Conservation (phyloP, 2,329 filamentous ascomycete species). For the Triangularia setosa region DNA sequence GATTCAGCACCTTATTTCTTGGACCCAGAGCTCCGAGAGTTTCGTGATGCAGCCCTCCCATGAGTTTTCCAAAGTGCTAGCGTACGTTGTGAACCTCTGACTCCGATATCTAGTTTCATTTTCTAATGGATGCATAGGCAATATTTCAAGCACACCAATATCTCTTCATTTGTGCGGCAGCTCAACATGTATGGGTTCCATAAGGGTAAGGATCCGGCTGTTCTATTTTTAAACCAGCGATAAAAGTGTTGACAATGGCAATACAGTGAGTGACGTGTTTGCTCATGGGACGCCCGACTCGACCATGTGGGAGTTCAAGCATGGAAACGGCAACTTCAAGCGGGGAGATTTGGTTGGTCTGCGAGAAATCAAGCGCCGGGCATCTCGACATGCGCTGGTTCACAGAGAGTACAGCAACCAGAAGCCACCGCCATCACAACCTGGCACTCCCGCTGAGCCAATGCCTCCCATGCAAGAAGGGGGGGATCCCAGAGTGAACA, state of each 20-base stretch:
- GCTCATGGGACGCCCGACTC: constrained; percentile 92
- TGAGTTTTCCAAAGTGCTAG: constrained; percentile 96
- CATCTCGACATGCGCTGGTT: constrained; percentile 87
- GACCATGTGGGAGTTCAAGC: constrained; percentile 97
- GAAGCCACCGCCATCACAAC: constrained; percentile 72
- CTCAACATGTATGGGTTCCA: constrained; percentile 99
- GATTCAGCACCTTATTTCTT: constrained; percentile 94
- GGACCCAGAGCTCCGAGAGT: constrained; percentile 90
- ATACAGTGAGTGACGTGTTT: constrained; percentile 94
- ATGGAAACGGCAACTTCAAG: constrained; percentile 96
- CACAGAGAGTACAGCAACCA: constrained; percentile 83
- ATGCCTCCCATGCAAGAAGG: constrained; percentile 69
- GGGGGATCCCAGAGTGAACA: constrained; percentile 68
- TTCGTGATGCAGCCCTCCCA: constrained; percentile 98
- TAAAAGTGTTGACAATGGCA: constrained; percentile 24
- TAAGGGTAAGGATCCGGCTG: constrained; percentile 62
- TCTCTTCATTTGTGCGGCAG: constrained; percentile 96
- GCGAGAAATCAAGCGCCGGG: constrained; percentile 91
- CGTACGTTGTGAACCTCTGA: constrained; percentile 56
- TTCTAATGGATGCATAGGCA: constrained; percentile 61
- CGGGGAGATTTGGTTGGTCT: constrained; percentile 86
- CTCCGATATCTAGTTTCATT: constrained; percentile 16
- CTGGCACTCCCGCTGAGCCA: constrained; percentile 79
- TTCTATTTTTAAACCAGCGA: background rate
- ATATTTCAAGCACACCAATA: constrained; percentile 99